These are phyloP conservation scores for Tulasnella sp. DNA, from an alignment of 768 basidiomycete genomes.

Conservation along the genomic window DNA sequence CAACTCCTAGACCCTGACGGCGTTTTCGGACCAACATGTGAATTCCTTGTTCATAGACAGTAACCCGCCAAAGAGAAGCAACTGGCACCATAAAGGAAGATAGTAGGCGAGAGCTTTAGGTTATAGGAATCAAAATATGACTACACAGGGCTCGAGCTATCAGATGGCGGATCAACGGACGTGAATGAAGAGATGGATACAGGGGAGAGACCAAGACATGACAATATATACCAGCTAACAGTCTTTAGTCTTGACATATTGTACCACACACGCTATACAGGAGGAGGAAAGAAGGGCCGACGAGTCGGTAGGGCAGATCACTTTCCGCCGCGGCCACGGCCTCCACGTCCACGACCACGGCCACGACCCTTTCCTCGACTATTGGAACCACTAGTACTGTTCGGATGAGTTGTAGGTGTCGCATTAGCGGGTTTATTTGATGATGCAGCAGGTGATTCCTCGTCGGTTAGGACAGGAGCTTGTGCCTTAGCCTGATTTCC, in stretches of 20 bases:
- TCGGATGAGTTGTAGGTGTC: background rate
- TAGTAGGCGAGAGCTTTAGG: no score
- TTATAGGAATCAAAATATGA: background rate
- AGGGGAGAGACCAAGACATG: background rate
- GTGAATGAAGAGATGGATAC: background rate
- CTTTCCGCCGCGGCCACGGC: background rate
- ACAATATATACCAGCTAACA: background rate
- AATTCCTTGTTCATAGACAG: background rate
- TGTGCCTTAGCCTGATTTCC: background rate
- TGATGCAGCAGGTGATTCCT: background rate
- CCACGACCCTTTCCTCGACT: background rate
- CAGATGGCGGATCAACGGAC: background rate
- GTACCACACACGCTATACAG: background rate
- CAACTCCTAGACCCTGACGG: conserved; percentile 7
- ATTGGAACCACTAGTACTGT: background rate
- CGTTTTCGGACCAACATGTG: background rate
- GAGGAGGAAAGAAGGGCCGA: background rate
- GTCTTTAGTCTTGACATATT: background rate
- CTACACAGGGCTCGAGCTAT: background rate
- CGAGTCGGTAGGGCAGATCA: background rate
- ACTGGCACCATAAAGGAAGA: background rate
- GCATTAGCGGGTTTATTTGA: background rate
- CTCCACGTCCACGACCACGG: background rate
- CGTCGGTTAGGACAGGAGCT: background rate
- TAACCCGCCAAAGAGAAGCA: background rate